Base-by-base conservation (phyloP, 306 rosid genomes). In the Comarum palustre region DNA sequence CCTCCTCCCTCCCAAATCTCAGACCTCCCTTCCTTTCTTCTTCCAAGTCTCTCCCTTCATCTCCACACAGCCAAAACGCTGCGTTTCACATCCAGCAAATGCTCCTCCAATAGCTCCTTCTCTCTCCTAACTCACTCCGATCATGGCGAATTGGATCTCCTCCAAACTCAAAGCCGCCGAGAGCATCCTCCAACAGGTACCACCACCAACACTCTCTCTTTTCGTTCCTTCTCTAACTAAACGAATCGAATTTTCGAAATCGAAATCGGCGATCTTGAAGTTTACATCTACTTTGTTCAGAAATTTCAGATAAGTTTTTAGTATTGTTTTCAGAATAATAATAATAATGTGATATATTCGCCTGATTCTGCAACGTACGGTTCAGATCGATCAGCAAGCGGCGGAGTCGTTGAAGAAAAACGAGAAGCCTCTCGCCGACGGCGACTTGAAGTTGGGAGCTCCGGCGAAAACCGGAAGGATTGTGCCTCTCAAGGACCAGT, bases 91-190 rank as follows among this genome's bases (percentile, higher is more conserved):
- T 39, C 32, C 34, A 77, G 8, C 34, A 77, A 39, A 82, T 77
- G 82, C 74, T 52, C 42, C 19, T 24, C 45, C 34, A 32, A 12
- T 67, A 70, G 58, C 11, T 9, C 22, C n/a, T n/a, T 52, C 16
- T 14, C 50, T 43, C 13, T 42, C 31, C 79, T 77, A 32, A 69
- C 59, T 58, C 62, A 25, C 60, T 27, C 9, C 72, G 36, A 69
- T 73, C 77, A 95, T 91, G 99, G 95, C 99, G 55, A 84, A 90
- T 82, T 94, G 99, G 99, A 89, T 91, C 89, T 91, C 97, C 77
- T 88, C 97, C 82, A 91, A 95, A 73, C 97, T 95, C 82, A 95
- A 86, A 91, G 97, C 93, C 55, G 96, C 96, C 0, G 99, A 95
- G 84, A 91, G 24, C 76, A 79, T 95, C 84, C 99, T 95, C 67